Base-by-base conservation (phyloP, 768 basidiomycete species). In the Russula lepida region DNA sequence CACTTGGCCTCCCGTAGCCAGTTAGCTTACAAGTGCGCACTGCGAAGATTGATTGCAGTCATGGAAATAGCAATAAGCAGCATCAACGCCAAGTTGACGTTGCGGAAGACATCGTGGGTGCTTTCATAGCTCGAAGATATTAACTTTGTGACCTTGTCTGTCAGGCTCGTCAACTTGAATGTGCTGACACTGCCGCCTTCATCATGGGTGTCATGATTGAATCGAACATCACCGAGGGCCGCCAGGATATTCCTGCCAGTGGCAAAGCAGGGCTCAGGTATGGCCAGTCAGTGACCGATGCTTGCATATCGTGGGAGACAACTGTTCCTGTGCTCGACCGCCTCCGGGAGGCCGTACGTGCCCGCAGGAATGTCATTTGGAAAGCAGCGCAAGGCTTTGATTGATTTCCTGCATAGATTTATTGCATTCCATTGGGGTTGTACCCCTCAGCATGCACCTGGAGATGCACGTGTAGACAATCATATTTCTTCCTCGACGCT, bases 201-300 rank as follows among this genome's bases (percentile, higher is more conserved):
- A 93, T 95, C 68, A 86, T 92, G 82, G 93, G 92, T 49, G 90
- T 94, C 57, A 98, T 98, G 95, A 79, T 98, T 58, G 95, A 98
- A 74, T 92, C 89, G 47, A 95, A 95, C 71, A 79, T 98, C 53
- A 78, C 85, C 8, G 92, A 89, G 71, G 92, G 93, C 28, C 84
- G 91, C 54, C 92, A 95, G 73, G 85, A 92, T 67, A 87, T 95
- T 61, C 85, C 92, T 4, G 69, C 80, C 1, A 77, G 79, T 12
- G 93, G 92, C 3, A 85, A 86, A 1, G 74, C 79, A 7, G 86
- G 82, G 12, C 75, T 95, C 49, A 85, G 79, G 68, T 92, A 92
- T 68, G 93, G 93, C 28, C 85, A 88, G 70, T 89, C 87, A 8
- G 89, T 95, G 6, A 94, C 93, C 25, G 91, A 93, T 73, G 88